These are phyloP conservation scores for Colletotrichum melonis DNA, from an alignment of 2,329 filamentous ascomycete species.

Conservation along the genomic window DNA sequence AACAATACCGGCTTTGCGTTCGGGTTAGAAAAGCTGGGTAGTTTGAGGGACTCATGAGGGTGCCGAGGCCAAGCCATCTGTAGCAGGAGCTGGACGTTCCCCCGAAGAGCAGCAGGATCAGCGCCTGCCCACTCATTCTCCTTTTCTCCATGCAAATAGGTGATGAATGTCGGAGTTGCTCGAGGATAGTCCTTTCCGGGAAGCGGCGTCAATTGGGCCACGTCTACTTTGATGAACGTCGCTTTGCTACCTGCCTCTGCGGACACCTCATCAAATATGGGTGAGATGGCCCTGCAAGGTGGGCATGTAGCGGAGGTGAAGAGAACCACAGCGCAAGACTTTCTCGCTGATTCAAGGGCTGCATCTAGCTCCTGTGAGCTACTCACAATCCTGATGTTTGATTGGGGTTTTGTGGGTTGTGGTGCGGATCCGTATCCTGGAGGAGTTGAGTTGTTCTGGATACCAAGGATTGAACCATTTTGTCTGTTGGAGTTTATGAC, in stretches of 20 bases:
- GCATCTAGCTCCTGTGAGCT: slow-evolving; percentile 70
- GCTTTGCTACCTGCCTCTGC: slow-evolving; percentile 76
- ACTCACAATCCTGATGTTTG: slow-evolving; percentile 69
- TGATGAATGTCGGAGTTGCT: slow-evolving; percentile 90
- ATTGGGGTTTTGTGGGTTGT: slow-evolving; percentile 41
- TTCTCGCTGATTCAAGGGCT: slow-evolving; percentile 68
- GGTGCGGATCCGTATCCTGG: slow-evolving; percentile 28
- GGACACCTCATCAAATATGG: slow-evolving; percentile 83
- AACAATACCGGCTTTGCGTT: slow-evolving; percentile 77
- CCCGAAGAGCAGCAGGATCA: slow-evolving; percentile 73
- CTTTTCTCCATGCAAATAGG: slow-evolving; percentile 80
- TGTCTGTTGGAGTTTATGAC: slow-evolving; percentile 62
- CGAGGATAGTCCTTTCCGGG: slow-evolving; percentile 70
- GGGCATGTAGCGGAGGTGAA: slow-evolving; percentile 91
- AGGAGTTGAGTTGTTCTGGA: slow-evolving; percentile 50
- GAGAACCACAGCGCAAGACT: slow-evolving; percentile 84
- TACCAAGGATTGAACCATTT: slow-evolving; percentile 64
- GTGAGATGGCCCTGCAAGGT: slow-evolving; percentile 87
- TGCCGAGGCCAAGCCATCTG: slow-evolving; percentile 82
- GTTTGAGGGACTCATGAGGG: slow-evolving; percentile 75
- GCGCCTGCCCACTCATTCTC: slow-evolving; percentile 86
- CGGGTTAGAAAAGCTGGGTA: slow-evolving; percentile 76
- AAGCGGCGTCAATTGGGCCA: slow-evolving; percentile 63
- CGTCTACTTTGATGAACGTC: slow-evolving; percentile 85
- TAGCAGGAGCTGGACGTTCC: slow-evolving; percentile 79